These are phyloP conservation scores for Exophiala aquamarina DNA, from an alignment of 2,329 filamentous ascomycete species.

Conservation along the genomic window DNA sequence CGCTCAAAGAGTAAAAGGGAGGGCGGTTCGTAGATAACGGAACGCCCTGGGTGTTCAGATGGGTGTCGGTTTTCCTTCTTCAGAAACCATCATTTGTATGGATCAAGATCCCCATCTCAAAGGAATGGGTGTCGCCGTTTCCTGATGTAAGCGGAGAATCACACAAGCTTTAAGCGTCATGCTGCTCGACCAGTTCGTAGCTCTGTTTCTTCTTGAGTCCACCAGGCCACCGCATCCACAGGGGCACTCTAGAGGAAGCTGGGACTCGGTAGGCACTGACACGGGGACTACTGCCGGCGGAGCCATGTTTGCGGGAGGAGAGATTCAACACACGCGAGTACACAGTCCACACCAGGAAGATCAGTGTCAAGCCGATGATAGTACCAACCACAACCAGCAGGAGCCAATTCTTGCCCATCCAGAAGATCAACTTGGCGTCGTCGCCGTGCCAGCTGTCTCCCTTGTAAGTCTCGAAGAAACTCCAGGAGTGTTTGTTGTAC, in stretches of 20 bases:
- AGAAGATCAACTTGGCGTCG: constrained; percentile 65
- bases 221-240: constrained; percentile 20
- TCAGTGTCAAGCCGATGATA: constrained; percentile 47
- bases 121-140: too few relatives aligned
- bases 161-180: constrained; percentile 28
- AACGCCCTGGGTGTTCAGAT: too few relatives aligned
- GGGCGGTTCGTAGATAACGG: too few relatives aligned
- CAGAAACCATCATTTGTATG: too few relatives aligned
- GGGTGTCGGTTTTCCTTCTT: too few relatives aligned
- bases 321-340: constrained; percentile 49
- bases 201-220: constrained; percentile 9
- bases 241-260: constrained; percentile 12
- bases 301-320: constrained; percentile 25
- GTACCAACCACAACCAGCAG: constrained; percentile 55
- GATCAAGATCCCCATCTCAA: too few relatives aligned
- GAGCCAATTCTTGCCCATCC: constrained; percentile 61
- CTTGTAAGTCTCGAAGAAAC: constrained; percentile 68
- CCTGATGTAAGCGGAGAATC: too few relatives aligned
- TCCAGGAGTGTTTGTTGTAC: constrained; percentile 68
- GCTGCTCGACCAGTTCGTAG: constrained; percentile 23
- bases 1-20: too few relatives aligned
- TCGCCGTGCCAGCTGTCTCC: constrained; percentile 67
- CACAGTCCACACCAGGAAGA: constrained; percentile 50
- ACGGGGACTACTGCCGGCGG: constrained; percentile 11
- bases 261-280: constrained; percentile 11